Evolutionary conservation across 1,284 basidiomycete species (phyloP), one percentile per base, ranked within the genome.

Genomic region (Ceratobasidium sp.): DNA sequence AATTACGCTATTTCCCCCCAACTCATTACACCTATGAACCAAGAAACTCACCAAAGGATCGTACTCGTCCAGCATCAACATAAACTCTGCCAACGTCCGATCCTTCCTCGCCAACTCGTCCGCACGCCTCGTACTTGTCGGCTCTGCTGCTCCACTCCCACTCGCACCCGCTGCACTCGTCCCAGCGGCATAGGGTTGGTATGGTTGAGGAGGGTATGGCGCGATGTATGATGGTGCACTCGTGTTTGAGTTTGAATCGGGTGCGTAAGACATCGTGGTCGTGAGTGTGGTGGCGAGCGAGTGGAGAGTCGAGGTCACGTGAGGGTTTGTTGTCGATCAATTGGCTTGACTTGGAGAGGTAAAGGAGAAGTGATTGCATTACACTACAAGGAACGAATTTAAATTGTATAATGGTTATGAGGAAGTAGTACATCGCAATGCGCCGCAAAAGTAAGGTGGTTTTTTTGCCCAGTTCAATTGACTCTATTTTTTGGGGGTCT

Each of bases 41-140:
- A 23, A 21, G 13, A 35, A 2, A 85, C 89, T 75, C 78, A 96
- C 95, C 81, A 99, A 81, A 44, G 98, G 98, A 78, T 98, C 94
- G 81, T 98, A 98, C 52, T 97, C 95, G 79, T 99, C 97, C 46
- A 99, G 85, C 91, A 97, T 94, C 59, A 96, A 85, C 83, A 99
- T 86, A 79, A 99, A 96, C 81, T 99, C 96, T 4, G 94, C 95
- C 54, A 99, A 82, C 0, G 93, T 96, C 59, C 93, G 87, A 80
- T 98, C 94, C 79, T 94, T 94, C 75, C 93, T 85, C 0, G 93
- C 91, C 74, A 93, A 90, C 79, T 98, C 96, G 50, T 93, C 90
- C 0, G 58, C 64, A 13, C 54, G 47, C 14, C 66, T 52, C 21
- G 66, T 70, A 32, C 66, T 70, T 21, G 54, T 70, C 21, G 46